These are phyloP conservation scores for Penicillium crystallinum DNA, from an alignment of 495 filamentous ascomycete genomes.

Conservation along the genomic window DNA sequence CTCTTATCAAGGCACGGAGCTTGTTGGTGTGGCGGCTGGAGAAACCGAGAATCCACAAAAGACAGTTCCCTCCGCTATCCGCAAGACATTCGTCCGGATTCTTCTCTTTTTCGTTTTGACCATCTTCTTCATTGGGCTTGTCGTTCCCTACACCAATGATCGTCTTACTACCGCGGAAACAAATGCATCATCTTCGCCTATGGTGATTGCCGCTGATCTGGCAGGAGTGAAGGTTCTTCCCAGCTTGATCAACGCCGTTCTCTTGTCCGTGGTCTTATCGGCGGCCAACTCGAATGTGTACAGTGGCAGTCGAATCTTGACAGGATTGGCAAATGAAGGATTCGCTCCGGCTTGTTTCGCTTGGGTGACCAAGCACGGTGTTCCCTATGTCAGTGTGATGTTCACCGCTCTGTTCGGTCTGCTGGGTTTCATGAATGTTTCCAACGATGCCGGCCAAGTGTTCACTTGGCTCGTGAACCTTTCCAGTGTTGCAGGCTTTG, in stretches of 20 bases:
- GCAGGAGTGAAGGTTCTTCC: slow-evolving; percentile 63
- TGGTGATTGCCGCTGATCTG: slow-evolving; percentile 55
- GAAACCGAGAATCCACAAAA: slow-evolving; percentile 60
- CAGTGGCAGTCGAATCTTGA: slow-evolving; percentile 59
- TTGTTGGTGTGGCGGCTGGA: slow-evolving; percentile 61
- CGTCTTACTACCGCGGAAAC: slow-evolving; percentile 28
- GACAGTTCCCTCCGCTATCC: slow-evolving; percentile 60
- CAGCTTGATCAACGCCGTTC: slow-evolving; percentile 71
- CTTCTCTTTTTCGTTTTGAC: slow-evolving; percentile 61
- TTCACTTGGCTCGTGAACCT: slow-evolving; percentile 56
- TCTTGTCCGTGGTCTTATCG: slow-evolving; percentile 63
- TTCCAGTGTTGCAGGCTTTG: slow-evolving; percentile 55
- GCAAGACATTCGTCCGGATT: slow-evolving; percentile 64
- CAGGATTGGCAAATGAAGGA: slow-evolving; percentile 54
- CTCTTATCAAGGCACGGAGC: slow-evolving; percentile 64
- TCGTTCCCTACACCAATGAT: slow-evolving; percentile 47
- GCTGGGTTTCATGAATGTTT: slow-evolving; percentile 46
- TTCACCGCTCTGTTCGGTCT: slow-evolving; percentile 45
- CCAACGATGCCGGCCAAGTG: slow-evolving; percentile 29
- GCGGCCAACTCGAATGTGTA: slow-evolving; percentile 76
- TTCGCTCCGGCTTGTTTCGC: slow-evolving; percentile 54
- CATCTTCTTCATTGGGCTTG: slow-evolving; percentile 64
- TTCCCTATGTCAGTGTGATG: slow-evolving; percentile 44
- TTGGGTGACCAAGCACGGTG: slow-evolving; percentile 40
- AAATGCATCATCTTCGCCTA: slow-evolving; percentile 59